Evolutionary conservation across 345 rosid species (phyloP).

Genomic region (Sisymbrium altissimum): DNA sequence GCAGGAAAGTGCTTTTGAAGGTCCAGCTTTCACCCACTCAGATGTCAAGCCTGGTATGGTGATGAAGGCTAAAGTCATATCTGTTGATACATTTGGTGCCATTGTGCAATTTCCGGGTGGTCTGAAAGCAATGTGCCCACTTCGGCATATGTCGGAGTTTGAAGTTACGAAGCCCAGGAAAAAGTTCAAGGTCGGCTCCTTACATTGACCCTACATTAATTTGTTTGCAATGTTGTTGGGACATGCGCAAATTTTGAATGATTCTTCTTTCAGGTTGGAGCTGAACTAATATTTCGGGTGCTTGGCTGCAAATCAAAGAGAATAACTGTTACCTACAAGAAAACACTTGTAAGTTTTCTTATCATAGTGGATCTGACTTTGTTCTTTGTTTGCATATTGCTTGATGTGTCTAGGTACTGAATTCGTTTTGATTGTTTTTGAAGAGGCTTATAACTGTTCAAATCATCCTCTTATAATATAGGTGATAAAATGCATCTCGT

Average conservation of each 20-base stretch:
- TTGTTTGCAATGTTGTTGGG: slow-evolving; percentile 18
- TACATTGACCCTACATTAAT: neutral
- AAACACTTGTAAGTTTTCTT: slow-evolving; percentile 72
- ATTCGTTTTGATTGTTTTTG: slow-evolving; percentile 15
- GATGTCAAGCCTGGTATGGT: slow-evolving; percentile 99
- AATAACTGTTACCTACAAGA: slow-evolving; percentile 93
- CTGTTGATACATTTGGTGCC: slow-evolving; percentile 85
- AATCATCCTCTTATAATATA: neutral
- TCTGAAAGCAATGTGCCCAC: slow-evolving; percentile 95
- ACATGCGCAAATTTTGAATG: slow-evolving; percentile 6
- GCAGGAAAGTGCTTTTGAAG: slow-evolving; percentile 95
- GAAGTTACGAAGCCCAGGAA: slow-evolving; percentile 82
- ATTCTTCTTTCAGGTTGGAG: slow-evolving; percentile 63
- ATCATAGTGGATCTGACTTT: slow-evolving; percentile 17
- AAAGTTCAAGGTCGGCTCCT: slow-evolving; percentile 71
- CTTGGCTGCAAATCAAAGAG: slow-evolving; percentile 97
- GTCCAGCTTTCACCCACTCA: slow-evolving; percentile 84
- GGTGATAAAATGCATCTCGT: neutral
- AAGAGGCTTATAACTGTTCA: neutral
- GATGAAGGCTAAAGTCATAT: slow-evolving; percentile 66
- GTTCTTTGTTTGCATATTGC: slow-evolving; percentile 9
- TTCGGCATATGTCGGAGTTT: slow-evolving; percentile 92
- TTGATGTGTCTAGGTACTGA: slow-evolving; percentile 8
- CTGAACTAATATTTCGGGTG: slow-evolving; percentile 80
- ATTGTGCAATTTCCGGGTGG: slow-evolving; percentile 96